Percentiles rank a stretch among this genome's conserved stretches.
Evolutionary conservation across 2,329 filamentous ascomycete species (phyloP).

Genomic region (Ophiostoma triangulosporum): DNA sequence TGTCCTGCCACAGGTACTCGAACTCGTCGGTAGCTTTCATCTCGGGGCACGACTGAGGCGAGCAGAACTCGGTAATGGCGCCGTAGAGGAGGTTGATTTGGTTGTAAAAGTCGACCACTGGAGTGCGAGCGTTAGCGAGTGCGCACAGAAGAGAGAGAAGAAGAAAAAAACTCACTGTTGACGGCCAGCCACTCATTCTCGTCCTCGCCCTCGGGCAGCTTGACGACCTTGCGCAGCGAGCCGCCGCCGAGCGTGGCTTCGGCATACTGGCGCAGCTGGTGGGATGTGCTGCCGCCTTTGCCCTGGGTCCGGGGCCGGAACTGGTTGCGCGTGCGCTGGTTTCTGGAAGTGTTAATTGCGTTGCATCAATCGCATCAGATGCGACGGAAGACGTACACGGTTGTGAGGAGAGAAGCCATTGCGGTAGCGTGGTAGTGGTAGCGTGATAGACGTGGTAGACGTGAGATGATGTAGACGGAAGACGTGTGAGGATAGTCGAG

Average conservation of each 20-base stretch:
- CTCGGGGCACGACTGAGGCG: conserved; percentile 88
- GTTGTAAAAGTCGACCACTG: conserved; percentile 99
- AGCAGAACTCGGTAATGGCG: conserved; percentile 98
- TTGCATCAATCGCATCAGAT: not conserved
- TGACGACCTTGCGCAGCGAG: conserved; percentile 89
- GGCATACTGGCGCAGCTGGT: conserved; percentile 94
- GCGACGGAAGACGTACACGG: conserved; percentile 18
- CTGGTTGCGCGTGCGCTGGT: conserved; percentile 75
- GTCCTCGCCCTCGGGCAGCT: conserved; percentile 92
- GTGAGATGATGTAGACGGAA: not conserved
- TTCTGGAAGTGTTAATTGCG: conserved; percentile 34
- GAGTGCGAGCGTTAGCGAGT: conserved; percentile 17
- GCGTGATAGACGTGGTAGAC: not conserved
- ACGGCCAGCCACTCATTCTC: conserved; percentile 97
- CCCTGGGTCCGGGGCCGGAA: conserved; percentile 78
- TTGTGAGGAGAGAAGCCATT: conserved; percentile 16
- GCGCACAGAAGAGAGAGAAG: not conserved
- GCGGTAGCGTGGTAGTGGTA: too few relatives aligned
- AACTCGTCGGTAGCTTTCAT: conserved; percentile 99
- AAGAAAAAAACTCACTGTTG: conserved; percentile 59
- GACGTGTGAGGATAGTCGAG: not conserved
- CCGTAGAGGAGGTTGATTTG: conserved; percentile 98
- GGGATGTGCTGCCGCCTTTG: conserved; percentile 73
- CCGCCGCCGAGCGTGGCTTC: conserved; percentile 93
- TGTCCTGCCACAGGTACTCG: conserved; percentile 98